Conservation (phyloP, 768 basidiomycete genomes). For the Hypholoma fasciculare region DNA sequence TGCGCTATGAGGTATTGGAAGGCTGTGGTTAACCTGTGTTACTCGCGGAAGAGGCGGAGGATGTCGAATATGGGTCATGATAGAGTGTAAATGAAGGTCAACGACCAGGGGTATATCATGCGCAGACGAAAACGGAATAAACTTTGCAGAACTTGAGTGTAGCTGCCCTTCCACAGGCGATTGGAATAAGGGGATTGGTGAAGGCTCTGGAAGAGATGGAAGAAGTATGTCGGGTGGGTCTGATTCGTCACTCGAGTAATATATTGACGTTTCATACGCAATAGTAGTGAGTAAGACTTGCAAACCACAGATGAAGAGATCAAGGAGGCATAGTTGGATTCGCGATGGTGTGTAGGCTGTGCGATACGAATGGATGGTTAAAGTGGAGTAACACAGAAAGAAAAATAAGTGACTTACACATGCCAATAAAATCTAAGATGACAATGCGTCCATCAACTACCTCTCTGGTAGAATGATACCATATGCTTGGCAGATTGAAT, state of each 20-base stretch:
- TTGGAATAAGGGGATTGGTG: conserved; percentile 20
- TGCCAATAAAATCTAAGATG: conserved; percentile 78
- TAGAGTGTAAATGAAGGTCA: conserved; percentile 56
- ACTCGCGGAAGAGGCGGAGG: conserved; percentile 39
- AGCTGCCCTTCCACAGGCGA: conserved; percentile 5
- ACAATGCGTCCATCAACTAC: conserved; percentile 59
- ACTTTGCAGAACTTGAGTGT: conserved; percentile 20
- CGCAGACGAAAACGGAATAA: conserved; percentile 12
- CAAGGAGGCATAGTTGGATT: conserved; percentile 63
- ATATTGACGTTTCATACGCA: conserved; percentile 60
- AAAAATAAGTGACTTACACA: conserved; percentile 47
- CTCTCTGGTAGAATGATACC: conserved; percentile 57
- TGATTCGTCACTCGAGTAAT: conserved; percentile 36
- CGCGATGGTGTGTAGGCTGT: conserved; percentile 64
- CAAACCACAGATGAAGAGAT: conserved; percentile 66
- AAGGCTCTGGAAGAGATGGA: conserved; percentile 21
- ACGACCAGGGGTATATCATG: conserved; percentile 50
- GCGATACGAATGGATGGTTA: not conserved
- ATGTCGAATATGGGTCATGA: conserved; percentile 57
- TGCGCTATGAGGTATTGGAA: conserved; percentile 65
- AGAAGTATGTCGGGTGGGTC: conserved; percentile 40
- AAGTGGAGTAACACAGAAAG: not conserved
- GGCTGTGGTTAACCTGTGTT: conserved; percentile 29
- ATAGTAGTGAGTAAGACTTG: conserved; percentile 67
- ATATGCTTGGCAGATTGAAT: conserved; percentile 60